phyloP scores from a whole-genome alignment of 441 rosid genomes.

The Dalechampia spathulata region DNA sequence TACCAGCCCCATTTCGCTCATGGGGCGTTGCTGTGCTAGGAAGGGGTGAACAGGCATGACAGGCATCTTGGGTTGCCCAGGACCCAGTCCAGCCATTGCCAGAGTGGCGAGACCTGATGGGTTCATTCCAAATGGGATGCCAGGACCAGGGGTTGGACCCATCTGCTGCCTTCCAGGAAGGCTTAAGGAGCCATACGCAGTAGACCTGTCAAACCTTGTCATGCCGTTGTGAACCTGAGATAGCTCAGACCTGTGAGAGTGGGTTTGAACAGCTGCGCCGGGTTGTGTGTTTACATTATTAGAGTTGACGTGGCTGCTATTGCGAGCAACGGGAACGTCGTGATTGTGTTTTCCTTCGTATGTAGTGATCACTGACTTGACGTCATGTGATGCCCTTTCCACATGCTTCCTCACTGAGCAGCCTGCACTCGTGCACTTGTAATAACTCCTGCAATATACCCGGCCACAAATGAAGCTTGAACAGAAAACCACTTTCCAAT shows the following conservation, averaged over 20 bases:
- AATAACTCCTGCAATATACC: slow-evolving; percentile 68
- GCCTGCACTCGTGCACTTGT: slow-evolving; percentile 89
- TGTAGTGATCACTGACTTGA: slow-evolving; percentile 83
- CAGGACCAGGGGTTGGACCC: slow-evolving; percentile 35
- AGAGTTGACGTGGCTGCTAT: slow-evolving; percentile 64
- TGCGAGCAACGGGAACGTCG: slow-evolving; percentile 91
- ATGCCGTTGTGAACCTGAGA: slow-evolving; percentile 45
- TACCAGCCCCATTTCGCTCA: slow-evolving; percentile 42
- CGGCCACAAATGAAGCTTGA: no score
- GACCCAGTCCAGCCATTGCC: slow-evolving; percentile 57
- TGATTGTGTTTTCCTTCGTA: slow-evolving; percentile 98
- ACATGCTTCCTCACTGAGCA: slow-evolving; percentile 95
- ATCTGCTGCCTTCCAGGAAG: slow-evolving; percentile 51
- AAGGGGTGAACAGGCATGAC: slow-evolving; percentile 52
- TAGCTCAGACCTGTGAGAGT: slow-evolving; percentile 39
- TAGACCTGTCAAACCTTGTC: slow-evolving; percentile 39
- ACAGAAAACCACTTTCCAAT: no score
- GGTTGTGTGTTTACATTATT: slow-evolving; percentile 19
- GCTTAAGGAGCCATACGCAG: slow-evolving; percentile 39
- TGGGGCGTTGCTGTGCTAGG: slow-evolving; percentile 44
- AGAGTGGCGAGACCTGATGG: slow-evolving; percentile 51
- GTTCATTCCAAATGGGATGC: slow-evolving; percentile 53
- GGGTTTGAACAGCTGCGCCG: slow-evolving; percentile 30
- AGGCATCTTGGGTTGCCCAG: slow-evolving; percentile 54
- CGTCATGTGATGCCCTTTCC: slow-evolving; percentile 96